Conservation (phyloP, 1,284 basidiomycete species). For the Neotropicomus parvogracilis region DNA sequence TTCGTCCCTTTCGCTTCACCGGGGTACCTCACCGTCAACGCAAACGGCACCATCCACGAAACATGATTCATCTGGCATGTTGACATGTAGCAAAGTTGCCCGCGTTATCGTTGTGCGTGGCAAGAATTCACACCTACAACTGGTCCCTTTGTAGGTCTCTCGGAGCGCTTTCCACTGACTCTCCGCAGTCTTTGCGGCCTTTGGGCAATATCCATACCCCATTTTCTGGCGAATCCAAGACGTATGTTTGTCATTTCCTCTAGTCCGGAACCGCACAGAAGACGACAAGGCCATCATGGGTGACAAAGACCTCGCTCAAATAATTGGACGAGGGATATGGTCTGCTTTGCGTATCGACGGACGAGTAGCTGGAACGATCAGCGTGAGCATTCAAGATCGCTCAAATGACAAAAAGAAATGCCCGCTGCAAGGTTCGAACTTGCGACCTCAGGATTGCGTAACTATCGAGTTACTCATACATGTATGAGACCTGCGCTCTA, state of each 20-base stretch:
- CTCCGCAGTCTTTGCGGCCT: conserved; percentile 55
- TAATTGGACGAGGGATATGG: conserved; percentile 11
- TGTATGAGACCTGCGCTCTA: conserved; percentile 39
- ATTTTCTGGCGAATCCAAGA: conserved; percentile 30
- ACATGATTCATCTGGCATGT: conserved; percentile 27
- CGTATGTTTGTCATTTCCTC: conserved; percentile 28
- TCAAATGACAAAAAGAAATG: conserved; percentile 7
- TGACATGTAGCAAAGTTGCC: conserved; percentile 39
- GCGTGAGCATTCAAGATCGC: too few species aligned
- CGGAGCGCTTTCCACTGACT: conserved; percentile 47
- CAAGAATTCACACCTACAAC: conserved; percentile 47
- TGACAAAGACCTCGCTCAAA: conserved; percentile 29
- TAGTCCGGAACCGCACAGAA: conserved; percentile 33
- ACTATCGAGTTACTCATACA: conserved; percentile 25
- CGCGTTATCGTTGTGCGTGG: conserved; percentile 42
- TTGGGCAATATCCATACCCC: conserved; percentile 53
- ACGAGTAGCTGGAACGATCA: too few species aligned
- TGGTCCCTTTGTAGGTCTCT: conserved; percentile 61
- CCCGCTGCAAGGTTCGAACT: conserved; percentile 56
- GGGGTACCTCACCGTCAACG: conserved; percentile 34
- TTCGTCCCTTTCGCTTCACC: conserved; percentile 34
- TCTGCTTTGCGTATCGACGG: not conserved
- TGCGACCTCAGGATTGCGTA: conserved; percentile 54
- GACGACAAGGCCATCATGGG: conserved; percentile 33
- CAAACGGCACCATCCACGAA: conserved; percentile 33